These are phyloP conservation scores for Beta vulgaris DNA, from an alignment of 148 eudicot species.

Conservation along the genomic window DNA sequence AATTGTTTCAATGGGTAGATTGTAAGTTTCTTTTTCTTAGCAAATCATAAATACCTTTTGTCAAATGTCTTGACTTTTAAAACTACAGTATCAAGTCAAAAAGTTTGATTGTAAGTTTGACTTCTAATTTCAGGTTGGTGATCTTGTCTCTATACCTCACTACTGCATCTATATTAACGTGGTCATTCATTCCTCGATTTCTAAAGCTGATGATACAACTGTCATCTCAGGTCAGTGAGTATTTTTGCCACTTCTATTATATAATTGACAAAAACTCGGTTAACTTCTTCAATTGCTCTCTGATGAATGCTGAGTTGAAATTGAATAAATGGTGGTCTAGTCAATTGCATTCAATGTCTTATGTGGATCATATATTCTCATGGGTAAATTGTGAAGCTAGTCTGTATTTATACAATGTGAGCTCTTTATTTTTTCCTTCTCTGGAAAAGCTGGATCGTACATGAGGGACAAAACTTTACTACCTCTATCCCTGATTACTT, in stretches of 20 bases:
- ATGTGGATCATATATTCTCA: background rate
- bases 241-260: background rate
- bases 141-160: conserved; percentile 66
- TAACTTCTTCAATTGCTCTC: background rate
- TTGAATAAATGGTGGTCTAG: background rate
- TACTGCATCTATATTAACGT: conserved; percentile 68
- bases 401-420: background rate
- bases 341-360: background rate
- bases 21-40: conserved; percentile 60
- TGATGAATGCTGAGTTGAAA: background rate
- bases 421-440: background rate
- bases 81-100: background rate
- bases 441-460: background rate
- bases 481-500: too few species aligned
- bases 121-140: conserved; percentile 56
- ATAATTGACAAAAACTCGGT: background rate
- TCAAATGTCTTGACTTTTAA: background rate
- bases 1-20: conserved; percentile 80
- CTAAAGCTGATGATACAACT: conserved; percentile 89
- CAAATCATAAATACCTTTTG: background rate
- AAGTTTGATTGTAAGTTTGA: background rate
- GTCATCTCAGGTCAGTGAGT: conserved; percentile 76
- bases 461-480: background rate
- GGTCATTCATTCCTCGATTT: conserved; percentile 91
- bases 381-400: background rate